Evolutionary conservation across 345 rosid species (phyloP).

Genomic region (Populus tremula): DNA sequence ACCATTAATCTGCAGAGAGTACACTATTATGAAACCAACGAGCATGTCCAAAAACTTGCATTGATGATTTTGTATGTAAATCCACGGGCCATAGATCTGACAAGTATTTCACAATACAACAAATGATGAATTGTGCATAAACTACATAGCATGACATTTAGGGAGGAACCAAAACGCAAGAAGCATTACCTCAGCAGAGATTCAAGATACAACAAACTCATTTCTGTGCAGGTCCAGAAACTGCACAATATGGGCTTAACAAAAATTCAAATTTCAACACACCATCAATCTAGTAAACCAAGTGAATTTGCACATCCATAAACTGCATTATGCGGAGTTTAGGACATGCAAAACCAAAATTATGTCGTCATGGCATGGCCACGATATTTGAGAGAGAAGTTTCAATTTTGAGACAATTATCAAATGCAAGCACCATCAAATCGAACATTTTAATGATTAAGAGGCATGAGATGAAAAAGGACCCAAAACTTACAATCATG

Average conservation of each 20-base stretch:
- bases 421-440: neutral
- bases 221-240: neutral
- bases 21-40: neutral
- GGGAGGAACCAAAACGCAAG: neutral
- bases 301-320: neutral
- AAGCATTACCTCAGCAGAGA: neutral
- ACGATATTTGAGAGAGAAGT: neutral
- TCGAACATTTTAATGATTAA: neutral
- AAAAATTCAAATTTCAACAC: constrained; percentile 7
- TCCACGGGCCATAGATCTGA: neutral
- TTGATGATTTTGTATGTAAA: neutral
- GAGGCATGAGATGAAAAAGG: neutral
- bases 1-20: constrained; percentile 67
- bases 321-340: neutral
- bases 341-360: neutral
- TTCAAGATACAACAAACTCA: neutral
- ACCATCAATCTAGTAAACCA: constrained; percentile 5
- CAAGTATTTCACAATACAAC: neutral
- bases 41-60: constrained; percentile 4
- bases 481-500: neutral
- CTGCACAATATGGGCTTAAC: neutral
- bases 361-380: neutral
- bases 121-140: neutral
- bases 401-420: neutral
- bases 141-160: neutral